These are phyloP conservation scores for Phytophthora palmivora DNA, from an alignment of 352 stramenopile genomes.

Conservation along the genomic window DNA sequence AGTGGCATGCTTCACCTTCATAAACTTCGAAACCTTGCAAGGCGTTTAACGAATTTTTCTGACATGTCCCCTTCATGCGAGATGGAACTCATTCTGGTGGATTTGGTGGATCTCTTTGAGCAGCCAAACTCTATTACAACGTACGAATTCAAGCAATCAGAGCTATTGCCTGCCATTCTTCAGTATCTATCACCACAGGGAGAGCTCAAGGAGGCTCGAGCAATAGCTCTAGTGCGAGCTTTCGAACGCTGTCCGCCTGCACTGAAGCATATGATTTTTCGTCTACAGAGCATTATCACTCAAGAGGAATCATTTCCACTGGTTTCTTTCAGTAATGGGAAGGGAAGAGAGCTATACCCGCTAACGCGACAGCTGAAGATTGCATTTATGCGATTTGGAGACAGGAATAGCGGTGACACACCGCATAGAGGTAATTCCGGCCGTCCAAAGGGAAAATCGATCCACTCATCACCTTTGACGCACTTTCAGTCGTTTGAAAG, in stretches of 20 bases:
- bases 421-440: constrained; percentile 5
- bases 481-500: constrained; percentile 91
- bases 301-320: constrained; percentile 76
- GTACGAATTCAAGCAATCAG: constrained; percentile 87
- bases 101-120: constrained; percentile 82
- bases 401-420: constrained; percentile 24
- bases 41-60: constrained; percentile 58
- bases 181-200: constrained; percentile 51
- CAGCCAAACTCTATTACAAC: constrained; percentile 81
- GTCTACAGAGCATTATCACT: constrained; percentile 79
- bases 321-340: constrained; percentile 65
- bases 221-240: constrained; percentile 44
- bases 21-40: constrained; percentile 74
- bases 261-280: constrained; percentile 63
- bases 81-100: constrained; percentile 64
- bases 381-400: constrained; percentile 38
- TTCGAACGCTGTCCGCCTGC: constrained; percentile 58
- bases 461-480: constrained; percentile 78
- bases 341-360: constrained; percentile 79
- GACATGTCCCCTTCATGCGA: constrained; percentile 35
- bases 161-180: constrained; percentile 71
- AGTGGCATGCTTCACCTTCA: constrained; percentile 81
- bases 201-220: constrained; percentile 43
- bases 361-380: constrained; percentile 79
- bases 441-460: constrained; percentile 42